phyloP scores from a whole-genome alignment of 2,329 filamentous ascomycete species.

The Colletotrichum sansevieriae region DNA sequence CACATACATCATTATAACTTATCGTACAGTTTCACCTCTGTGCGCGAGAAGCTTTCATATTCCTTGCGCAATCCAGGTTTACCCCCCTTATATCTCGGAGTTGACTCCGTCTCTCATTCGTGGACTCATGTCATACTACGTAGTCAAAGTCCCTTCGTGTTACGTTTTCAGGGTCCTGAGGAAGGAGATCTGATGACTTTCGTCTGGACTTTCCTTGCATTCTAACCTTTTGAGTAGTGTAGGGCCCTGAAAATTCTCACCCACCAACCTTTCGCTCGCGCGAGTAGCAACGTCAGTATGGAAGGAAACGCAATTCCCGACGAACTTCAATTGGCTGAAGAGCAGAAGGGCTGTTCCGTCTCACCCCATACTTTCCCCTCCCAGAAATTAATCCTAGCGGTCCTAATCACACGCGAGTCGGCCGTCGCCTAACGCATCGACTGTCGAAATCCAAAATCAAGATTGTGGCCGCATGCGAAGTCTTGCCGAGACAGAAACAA shows the following conservation, averaged over 20 bases:
- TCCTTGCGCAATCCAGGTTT: neutral
- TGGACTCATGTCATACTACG: neutral
- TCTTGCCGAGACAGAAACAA: too few species aligned
- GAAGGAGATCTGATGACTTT: neutral
- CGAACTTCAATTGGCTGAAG: too few species aligned
- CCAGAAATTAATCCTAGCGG: too few species aligned
- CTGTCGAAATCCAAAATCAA: neutral
- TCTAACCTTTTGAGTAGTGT: too few species aligned
- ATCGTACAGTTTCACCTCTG: slow-evolving; percentile 1
- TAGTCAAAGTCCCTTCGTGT: neutral
- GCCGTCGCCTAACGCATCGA: neutral
- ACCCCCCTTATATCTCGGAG: neutral
- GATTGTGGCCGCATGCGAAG: neutral
- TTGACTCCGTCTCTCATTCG: neutral
- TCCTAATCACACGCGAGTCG: neutral
- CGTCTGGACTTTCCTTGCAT: neutral
- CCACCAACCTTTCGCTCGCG: neutral
- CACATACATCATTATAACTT: slow-evolving; percentile 7
- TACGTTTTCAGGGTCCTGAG: slow-evolving; percentile 9
- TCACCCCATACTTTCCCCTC: too few species aligned
- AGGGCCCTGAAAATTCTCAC: neutral
- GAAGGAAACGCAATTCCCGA: too few species aligned
- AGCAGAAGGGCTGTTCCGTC: too few species aligned
- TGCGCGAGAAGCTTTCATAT: neutral
- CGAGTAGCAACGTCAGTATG: too few species aligned